Base-by-base conservation (phyloP, 2,329 filamentous ascomycete species). In the Exophiala bonariae region DNA sequence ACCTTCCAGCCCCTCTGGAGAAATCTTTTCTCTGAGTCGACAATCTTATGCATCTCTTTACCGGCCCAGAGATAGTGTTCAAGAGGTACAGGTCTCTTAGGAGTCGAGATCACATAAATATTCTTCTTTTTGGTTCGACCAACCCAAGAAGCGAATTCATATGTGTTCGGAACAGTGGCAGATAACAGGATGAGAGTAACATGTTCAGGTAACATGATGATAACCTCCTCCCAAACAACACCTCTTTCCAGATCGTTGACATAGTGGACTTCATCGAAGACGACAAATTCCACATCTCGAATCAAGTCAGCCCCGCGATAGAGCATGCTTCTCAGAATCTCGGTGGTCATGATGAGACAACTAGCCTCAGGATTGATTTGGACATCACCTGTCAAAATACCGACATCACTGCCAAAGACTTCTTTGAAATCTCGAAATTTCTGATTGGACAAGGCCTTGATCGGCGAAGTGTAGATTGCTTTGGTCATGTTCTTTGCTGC, bases 401-500 rank as follows among this genome's bases (percentile, higher is more conserved):
- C 93, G 14, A 99, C 93, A 67, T 99, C 93, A 8, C 49, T 34
- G 50, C 95, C 90, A 61, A 99, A 99, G 0, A 82, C 83, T 46
- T 84, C 80, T 47, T 90, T 82, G 66, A 99, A 99, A 65, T 99
- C 93, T 55, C 93, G 83, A 69, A 97, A 99, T 67, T 99, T 99
- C 64, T 99, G 93, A 64, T 99, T 99, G 70, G 93, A 97, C 47
- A 99, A 74, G 2, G 93, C 93, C 67, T 99, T 99, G 74, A 99
- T 99, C 0, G 93, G 93, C 1, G 93, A 97, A 0, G 93, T 99
- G 66, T 99, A 99, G 55, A 99, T 99, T 17, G 93, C 92, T 67
- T 99, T 99, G 7, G 93, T 99, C 92, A 97, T 97, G 66, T 99
- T 93, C 64, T 92, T 95, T n/a, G 89, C 86, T 22, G 93, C 93